phyloP scores from a whole-genome alignment of 2,329 filamentous ascomycete genomes.

The Hortaea werneckii region DNA sequence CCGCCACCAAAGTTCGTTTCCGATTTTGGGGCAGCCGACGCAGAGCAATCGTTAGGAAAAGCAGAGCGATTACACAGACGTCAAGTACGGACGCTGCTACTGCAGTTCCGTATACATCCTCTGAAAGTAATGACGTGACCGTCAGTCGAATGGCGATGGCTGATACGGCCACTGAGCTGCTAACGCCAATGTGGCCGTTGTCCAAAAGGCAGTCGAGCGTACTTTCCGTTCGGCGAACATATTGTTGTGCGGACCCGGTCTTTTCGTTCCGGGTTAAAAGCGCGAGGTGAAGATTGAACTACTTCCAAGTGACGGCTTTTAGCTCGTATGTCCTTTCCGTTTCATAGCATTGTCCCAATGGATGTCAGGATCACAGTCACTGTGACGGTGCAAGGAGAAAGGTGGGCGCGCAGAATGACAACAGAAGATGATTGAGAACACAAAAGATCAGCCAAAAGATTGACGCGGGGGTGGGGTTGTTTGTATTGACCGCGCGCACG shows the following conservation, averaged over 20 bases:
- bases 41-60: constrained; percentile 6
- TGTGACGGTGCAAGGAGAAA: too few relatives aligned
- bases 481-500: not conserved
- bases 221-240: constrained; percentile 2
- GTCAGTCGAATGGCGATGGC: constrained; percentile 7
- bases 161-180: constrained; percentile 1
- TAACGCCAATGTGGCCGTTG: constrained; percentile 1
- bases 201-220: constrained; percentile 7
- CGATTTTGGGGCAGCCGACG: not conserved
- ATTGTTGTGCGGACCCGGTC: not conserved
- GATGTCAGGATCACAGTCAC: too few relatives aligned
- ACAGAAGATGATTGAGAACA: not conserved
- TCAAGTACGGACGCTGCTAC: constrained; percentile 12
- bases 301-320: too few relatives aligned
- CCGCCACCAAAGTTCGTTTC: not conserved
- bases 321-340: too few relatives aligned
- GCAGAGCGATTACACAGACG: constrained; percentile 6
- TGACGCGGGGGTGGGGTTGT: not conserved
- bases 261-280: too few relatives aligned
- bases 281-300: too few relatives aligned
- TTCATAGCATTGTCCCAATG: too few relatives aligned
- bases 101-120: constrained; percentile 2
- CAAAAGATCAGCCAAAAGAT: not conserved
- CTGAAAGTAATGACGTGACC: constrained; percentile 1
- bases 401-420: too few relatives aligned